Base-by-base conservation (phyloP, 192 early-diverging fungal species). In the Rhizophagus sp. region DNA sequence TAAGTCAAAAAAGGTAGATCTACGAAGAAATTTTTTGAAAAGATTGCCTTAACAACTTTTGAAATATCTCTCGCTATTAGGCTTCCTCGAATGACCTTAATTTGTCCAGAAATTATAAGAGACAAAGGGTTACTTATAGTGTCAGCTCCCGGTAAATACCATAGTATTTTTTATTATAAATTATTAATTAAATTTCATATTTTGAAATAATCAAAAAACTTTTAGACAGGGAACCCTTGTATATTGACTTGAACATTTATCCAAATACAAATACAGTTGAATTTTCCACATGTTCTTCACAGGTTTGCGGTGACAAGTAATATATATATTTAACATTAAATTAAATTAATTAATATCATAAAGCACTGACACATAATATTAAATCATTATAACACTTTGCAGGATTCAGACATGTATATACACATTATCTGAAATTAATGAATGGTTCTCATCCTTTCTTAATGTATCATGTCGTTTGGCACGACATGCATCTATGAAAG, bases 1-100 rank as follows among this genome's bases (percentile, higher is more conserved):
- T 96, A 81, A 94, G 91, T 39, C 91, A 94, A 73, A 95, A 93
- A 80, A 82, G 82, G 75, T 89, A 75, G 47, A 52, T 52, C 39
- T 39, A 9, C 0, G 39, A 19, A 22, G 57, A 11, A 27, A 22
- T 79, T 33, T 61, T 30, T 27, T 78, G 34, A 30, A n/a, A 10
- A 3, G 22, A 1, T 17, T 39, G 17, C 3, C 22, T 73, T 63
- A 34, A 33, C 15, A n/a, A 1, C 19, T 50, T 61, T 75, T 78
- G 34, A 3, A 52, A 25, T 34, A 44, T 62, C 36, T 75, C 8
- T 36, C 44, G 25, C 7, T 30, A 49, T 49, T 39, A 82, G 86
- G 24, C 83, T 83, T 67, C 91, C 92, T 19, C 74, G 83, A 0
- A 93, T 93, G 92, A 86, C 89, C 11, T 85, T 92, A 79, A 91